Evolutionary conservation across 257 asterid genomes (phyloP), one percentile per base, ranked within the genome.

Genomic region (Ophiorrhiza pumila): DNA sequence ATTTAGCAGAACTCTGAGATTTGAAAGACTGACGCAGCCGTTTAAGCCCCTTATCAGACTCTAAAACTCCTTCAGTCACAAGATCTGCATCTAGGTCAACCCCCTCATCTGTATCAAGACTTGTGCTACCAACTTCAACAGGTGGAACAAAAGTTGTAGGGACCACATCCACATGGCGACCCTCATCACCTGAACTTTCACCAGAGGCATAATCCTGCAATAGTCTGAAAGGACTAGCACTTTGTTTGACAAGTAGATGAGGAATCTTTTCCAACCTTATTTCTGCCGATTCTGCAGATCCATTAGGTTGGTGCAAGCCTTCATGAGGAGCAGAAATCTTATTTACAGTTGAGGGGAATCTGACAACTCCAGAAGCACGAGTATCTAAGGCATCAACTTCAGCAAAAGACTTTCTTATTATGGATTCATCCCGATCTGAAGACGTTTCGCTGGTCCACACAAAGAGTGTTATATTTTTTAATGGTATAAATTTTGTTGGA

Each of bases 141-240:
- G 79, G 59, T 35, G 76, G 75, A 71, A 62, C 43, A 58, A 20
- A 72, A 53, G 59, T 37, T 41, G 37, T 60, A 67, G 75, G 75
- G 63, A 69, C 61, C 78, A 61, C 81, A 77, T 80, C 80, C 65
- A 58, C 80, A 67, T 41, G 42, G 71, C 25, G 76, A 83, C 57
- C 77, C 81, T 61, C 85, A 29, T 60, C 83, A 46, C 79, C 93
- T n/a, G 83, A 79, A 79, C 87, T 73, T 61, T 74, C 79, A 64
- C 84, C 89, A 34, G 96, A 85, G 46, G 83, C 79, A 81, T 83
- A 90, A 46, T 83, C 89, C 79, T 87, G 91, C 67, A 92, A 22
- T 35, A 90, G 81, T 76, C 84, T 84, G 74, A 84, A 74, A 72
- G 95, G 76, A 71, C 83, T 74, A 31, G 75, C 76, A 58, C 80